Conservation (phyloP, 129 eudicot species). For the Arctium minus region DNA sequence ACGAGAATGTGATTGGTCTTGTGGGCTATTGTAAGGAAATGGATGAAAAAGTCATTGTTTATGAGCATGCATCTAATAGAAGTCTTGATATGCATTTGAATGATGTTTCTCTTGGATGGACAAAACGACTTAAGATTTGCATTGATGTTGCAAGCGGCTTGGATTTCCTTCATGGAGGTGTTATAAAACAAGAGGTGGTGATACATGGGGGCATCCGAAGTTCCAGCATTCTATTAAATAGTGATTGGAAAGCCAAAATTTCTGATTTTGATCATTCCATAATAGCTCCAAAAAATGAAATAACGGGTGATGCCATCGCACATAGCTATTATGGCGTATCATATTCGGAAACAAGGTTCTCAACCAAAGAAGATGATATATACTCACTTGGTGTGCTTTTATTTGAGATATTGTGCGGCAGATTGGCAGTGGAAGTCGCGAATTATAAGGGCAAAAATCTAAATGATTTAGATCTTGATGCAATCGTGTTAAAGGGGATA, state of each 20-base stretch:
- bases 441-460: background rate
- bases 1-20: slow-evolving; percentile 7
- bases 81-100: background rate
- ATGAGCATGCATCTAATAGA: background rate
- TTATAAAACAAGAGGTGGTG: background rate
- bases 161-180: background rate
- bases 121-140: slow-evolving; percentile 5
- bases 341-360: background rate
- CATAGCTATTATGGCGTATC: background rate
- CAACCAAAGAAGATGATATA: slow-evolving; percentile 15
- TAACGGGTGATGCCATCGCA: background rate
- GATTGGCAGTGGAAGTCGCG: background rate
- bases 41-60: background rate
- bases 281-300: background rate
- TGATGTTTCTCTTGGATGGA: background rate
- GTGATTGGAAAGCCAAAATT: background rate
- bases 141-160: slow-evolving; percentile 12
- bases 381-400: slow-evolving; percentile 9
- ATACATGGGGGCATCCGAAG: background rate
- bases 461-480: background rate
- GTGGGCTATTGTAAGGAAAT: background rate
- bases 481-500: slow-evolving; percentile 1
- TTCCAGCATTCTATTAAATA: background rate
- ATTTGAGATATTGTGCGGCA: background rate
- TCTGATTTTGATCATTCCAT: background rate